Evolutionary conservation across 2,329 filamentous ascomycete genomes (phyloP), one percentile per base, ranked within the genome.

Genomic region (Fusarium armeniacum): DNA sequence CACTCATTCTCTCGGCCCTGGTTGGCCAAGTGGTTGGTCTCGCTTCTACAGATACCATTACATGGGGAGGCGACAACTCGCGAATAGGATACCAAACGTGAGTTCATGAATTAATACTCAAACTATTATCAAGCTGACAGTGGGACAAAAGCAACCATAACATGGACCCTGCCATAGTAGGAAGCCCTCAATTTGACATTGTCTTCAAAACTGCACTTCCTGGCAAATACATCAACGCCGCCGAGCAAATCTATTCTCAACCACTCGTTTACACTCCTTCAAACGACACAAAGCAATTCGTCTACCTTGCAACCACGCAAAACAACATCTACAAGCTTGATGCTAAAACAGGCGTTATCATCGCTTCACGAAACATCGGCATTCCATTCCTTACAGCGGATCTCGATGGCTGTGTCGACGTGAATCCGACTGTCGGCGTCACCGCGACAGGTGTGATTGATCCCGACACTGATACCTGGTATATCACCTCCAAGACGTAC

Each of bases 161-260:
- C 76, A 86, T 90, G 83, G 86, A 90, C 71, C 88, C 88, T 1
- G 81, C 84, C 16, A 78, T 89, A 11, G 86, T 90, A 3, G 83
- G 80, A 41, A 86, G 85, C 58, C 76, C 83, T 4, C 81, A 85
- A 52, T 90, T 89, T 67, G 85, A 83, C 22, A 83, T 87, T 62
- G 76, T 89, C 10, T 89, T 87, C 79, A 83, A 80, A 70, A 84
- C 83, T 1, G 49, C 72, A 1, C 79, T 89, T 2, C 85, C 86
- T 0, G 87, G 87, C 8, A 81, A 78, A 20, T 89, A 87, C 75
- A 81, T 82, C 38, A 81, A 81, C 18, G 78, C 77, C 3, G 59
- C 78, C 1, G 87, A 89, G 72, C 83, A 87, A 68, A 81, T 89
- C 64, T 86, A 78, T 80, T 83, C 78, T 62, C 85, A 86, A 68